These are phyloP conservation scores for Drosera capensis DNA, from an alignment of 148 eudicot species.

Conservation along the genomic window DNA sequence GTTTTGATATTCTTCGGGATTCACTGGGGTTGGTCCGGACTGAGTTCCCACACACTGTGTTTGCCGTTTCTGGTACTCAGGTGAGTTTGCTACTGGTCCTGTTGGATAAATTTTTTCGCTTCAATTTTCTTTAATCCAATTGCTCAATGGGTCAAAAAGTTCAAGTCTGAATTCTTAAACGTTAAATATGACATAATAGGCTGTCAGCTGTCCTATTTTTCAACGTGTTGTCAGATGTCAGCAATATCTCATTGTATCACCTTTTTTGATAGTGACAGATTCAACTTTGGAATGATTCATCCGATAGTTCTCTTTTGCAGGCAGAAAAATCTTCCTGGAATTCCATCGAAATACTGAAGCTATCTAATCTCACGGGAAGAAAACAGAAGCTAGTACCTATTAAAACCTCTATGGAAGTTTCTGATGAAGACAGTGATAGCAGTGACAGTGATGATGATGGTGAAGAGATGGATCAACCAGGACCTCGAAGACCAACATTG, in stretches of 20 bases:
- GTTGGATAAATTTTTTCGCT: too few species aligned
- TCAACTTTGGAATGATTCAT: too few species aligned
- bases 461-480: slow-evolving; percentile 25
- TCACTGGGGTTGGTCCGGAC: slow-evolving; percentile 71
- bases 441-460: slow-evolving; percentile 62
- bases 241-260: too few species aligned
- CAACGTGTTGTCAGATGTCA: too few species aligned
- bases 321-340: slow-evolving; percentile 62
- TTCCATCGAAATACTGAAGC: slow-evolving; percentile 64
- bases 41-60: slow-evolving; percentile 80
- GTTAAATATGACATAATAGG: too few species aligned
- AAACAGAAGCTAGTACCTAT: slow-evolving; percentile 57
- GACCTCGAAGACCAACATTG: slow-evolving; percentile 40
- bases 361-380: slow-evolving; percentile 73
- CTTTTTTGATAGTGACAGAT: too few species aligned
- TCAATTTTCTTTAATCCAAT: too few species aligned
- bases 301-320: too few species aligned
- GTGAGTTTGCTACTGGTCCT: slow-evolving; percentile 32
- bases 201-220: too few species aligned
- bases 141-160: too few species aligned
- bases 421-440: slow-evolving; percentile 68
- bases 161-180: too few species aligned
- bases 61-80: slow-evolving; percentile 82
- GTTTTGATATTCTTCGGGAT: slow-evolving; percentile 81
- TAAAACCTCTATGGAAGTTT: slow-evolving; percentile 24